Conservation (phyloP, 495 filamentous ascomycete species). For the Penicillium flavigenum region DNA sequence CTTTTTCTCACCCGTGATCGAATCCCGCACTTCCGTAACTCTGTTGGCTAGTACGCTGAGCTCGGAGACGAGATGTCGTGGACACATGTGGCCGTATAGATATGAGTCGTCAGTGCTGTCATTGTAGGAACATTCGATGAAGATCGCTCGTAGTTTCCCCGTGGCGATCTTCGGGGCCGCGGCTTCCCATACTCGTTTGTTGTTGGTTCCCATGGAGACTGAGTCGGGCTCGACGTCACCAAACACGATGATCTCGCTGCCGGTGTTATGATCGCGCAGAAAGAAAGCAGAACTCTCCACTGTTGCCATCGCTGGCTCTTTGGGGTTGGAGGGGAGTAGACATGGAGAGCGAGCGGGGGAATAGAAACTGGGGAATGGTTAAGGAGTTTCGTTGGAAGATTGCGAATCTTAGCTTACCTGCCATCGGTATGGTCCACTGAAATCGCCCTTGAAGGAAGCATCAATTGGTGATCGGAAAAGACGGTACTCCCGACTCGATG, state of each 20-base stretch:
- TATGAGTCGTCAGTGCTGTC: conserved; percentile 68
- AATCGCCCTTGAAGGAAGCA: conserved; percentile 30
- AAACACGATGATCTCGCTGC: conserved; percentile 82
- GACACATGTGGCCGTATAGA: conserved; percentile 86
- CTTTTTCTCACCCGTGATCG: conserved; percentile 21
- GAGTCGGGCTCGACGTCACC: conserved; percentile 94
- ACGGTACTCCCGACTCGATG: conserved; percentile 57
- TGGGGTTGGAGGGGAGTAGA: conserved; percentile 22
- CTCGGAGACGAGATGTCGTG: conserved; percentile 76
- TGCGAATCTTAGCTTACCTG: conserved; percentile 22
- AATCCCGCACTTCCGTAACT: conserved; percentile 45
- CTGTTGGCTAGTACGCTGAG: conserved; percentile 66
- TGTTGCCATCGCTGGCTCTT: conserved; percentile 38
- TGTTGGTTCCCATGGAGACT: conserved; percentile 77
- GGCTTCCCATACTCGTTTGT: conserved; percentile 73
- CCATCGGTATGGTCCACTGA: conserved; percentile 36
- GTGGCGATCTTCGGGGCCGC: conserved; percentile 77
- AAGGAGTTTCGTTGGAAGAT: neutral
- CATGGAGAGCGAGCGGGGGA: conserved; percentile 34
- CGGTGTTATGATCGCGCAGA: conserved; percentile 67
- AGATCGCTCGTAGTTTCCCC: conserved; percentile 70
- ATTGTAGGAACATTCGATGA: conserved; percentile 94
- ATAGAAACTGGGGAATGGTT: conserved; percentile 24
- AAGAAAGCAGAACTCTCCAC: conserved; percentile 91
- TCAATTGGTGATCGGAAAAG: conserved; percentile 37